Conservation (phyloP, 208 protist genomes). For the Porcisia hertigi region DNA sequence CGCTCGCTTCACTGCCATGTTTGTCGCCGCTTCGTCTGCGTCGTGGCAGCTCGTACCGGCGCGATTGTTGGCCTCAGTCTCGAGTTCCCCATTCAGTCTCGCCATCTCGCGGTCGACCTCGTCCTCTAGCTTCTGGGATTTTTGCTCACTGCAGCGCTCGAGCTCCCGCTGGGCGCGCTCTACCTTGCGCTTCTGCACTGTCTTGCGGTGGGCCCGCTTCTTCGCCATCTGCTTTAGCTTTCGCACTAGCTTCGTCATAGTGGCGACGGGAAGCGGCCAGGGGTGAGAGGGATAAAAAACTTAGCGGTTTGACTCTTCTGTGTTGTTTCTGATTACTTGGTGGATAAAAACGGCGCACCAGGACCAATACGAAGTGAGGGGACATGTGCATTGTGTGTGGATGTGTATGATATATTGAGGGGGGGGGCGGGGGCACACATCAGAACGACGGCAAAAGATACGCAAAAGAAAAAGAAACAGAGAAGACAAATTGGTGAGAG, state of each 20-base stretch:
- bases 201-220: conserved; percentile 82
- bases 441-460: too few relatives aligned
- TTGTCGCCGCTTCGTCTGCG: conserved; percentile 3
- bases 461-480: too few relatives aligned
- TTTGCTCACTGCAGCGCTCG: conserved; percentile 36
- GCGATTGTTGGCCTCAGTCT: conserved; percentile 1
- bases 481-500: too few relatives aligned
- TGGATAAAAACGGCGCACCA: too few relatives aligned
- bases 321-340: too few relatives aligned
- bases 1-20: conserved; percentile 33
- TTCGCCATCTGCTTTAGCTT: conserved; percentile 92
- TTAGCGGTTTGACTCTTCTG: too few relatives aligned
- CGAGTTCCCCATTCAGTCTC: conserved; percentile 40
- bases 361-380: too few relatives aligned
- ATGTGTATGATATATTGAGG: too few relatives aligned
- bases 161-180: conserved; percentile 65
- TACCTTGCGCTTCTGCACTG: conserved; percentile 86
- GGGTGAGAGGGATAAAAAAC: neutral
- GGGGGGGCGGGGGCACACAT: too few relatives aligned
- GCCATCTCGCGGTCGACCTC: conserved; percentile 71
- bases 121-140: conserved; percentile 47
- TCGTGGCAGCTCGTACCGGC: neutral
- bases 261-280: neutral
- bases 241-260: conserved; percentile 87
- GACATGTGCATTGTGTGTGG: too few relatives aligned